Evolutionary conservation across 495 filamentous ascomycete species (phyloP), one percentile per base, ranked within the genome.

Genomic region (Penicillium silybi): DNA sequence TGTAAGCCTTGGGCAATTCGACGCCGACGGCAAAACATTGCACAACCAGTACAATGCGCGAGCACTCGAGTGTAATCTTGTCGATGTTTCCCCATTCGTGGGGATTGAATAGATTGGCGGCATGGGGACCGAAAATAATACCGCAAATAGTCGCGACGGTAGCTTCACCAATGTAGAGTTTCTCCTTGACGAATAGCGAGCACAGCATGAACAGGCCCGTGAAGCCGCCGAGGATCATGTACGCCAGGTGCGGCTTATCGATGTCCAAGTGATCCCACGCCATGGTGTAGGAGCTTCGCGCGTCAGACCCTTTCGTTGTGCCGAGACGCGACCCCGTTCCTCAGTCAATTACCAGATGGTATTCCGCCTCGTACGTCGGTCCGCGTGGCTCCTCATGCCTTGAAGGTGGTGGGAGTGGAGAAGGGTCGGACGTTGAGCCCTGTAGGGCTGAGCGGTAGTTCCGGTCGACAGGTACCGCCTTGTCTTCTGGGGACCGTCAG

Each of bases 21-120:
- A 99, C 95, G 20, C 95, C 95, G 50, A 99, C 90, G 71, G 95
- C 95, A 67, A 99, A 99, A 78, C 95, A 99, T 77, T 99, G 95
- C 34, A 99, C 95, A 48, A 97, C 95, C 29, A 99, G 81, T 52
- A 99, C 95, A 58, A 99, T 92, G 51, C 95, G 85, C 10, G 92
- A 96, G 77, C 92, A 96, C 66, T 99, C 95, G 49, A 97, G 83
- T 3, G 95, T 97, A 63, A 96, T 87, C 59, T 95, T 90, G 72
- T 99, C 95, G 42, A 87, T 81, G 63, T 91, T 96, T 38, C 92
- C 92, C 95, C 95, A 99, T 49, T 80, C 71, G 8, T 68, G 52
- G 5, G 95, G 95, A 60, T 93, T 79, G 69, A 99, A 95, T 34
- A 96, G 79, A 61, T 92, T 87, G 46, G 92, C 92, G 13, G 87